Conservation (phyloP, 768 basidiomycete species). For the Leccinum fibrillosum region DNA sequence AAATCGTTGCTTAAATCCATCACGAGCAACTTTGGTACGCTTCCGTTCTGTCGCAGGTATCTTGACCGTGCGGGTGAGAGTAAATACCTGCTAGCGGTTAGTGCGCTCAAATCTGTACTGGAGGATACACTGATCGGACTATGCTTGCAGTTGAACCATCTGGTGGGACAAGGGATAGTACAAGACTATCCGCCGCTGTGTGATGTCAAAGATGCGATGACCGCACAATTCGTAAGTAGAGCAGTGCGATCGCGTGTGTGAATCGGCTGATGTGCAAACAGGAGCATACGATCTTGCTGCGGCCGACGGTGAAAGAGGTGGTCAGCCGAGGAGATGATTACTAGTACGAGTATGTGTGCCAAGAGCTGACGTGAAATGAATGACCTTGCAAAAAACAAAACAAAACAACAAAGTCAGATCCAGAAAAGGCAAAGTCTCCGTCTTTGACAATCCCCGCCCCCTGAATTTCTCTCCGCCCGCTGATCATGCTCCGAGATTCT, state of each 20-base stretch:
- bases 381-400: background rate
- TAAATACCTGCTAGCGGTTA: slow-evolving; percentile 87
- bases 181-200: slow-evolving; percentile 90
- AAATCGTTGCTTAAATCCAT: slow-evolving; percentile 85
- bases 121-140: background rate
- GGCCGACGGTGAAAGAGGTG: slow-evolving; percentile 82
- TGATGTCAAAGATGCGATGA: slow-evolving; percentile 84
- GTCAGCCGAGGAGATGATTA: slow-evolving; percentile 85
- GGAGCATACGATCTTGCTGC: slow-evolving; percentile 85
- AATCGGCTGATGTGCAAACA: slow-evolving; percentile 29
- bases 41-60: slow-evolving; percentile 95
- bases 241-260: background rate
- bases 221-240: slow-evolving; percentile 79
- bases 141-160: slow-evolving; percentile 68
- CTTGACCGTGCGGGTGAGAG: slow-evolving; percentile 90
- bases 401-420: slow-evolving; percentile 15
- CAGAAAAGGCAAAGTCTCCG: slow-evolving; percentile 16
- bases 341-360: slow-evolving; percentile 31
- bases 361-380: slow-evolving; percentile 3
- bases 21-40: slow-evolving; percentile 88
- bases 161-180: slow-evolving; percentile 86
- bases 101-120: slow-evolving; percentile 18
- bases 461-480: background rate
- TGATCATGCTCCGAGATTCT: slow-evolving; percentile 27
- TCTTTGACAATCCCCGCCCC: background rate